Evolutionary conservation across 345 rosid species (phyloP).

Genomic region (Fremontodendron californicum): DNA sequence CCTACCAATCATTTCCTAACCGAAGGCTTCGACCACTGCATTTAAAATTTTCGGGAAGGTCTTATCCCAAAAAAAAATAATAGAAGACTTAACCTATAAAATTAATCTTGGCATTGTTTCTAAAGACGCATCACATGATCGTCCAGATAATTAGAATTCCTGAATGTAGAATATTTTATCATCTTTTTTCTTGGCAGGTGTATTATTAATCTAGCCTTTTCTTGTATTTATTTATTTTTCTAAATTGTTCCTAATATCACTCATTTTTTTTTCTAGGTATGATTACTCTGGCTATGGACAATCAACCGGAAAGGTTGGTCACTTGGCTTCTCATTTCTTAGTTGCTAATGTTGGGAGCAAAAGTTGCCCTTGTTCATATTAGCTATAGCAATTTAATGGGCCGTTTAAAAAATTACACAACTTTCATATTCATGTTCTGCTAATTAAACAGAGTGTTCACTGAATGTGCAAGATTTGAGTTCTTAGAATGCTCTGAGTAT

Average conservation of each 20-base stretch:
- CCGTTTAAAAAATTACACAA: background rate
- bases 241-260: conserved; percentile 17
- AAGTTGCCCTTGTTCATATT: background rate
- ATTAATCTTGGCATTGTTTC: background rate
- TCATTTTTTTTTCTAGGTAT: conserved; percentile 50
- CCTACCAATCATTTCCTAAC: no score
- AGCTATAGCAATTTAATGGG: background rate
- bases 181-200: background rate
- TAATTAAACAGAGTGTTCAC: background rate
- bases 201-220: background rate
- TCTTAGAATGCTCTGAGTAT: background rate
- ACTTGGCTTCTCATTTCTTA: conserved; percentile 10
- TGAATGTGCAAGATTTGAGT: background rate
- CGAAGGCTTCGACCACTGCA: no score
- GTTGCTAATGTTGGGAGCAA: conserved; percentile 13
- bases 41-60: background rate
- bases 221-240: background rate
- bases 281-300: conserved; percentile 98
- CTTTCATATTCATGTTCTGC: background rate
- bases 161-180: background rate
- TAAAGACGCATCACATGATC: background rate
- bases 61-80: background rate
- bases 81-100: background rate
- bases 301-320: conserved; percentile 83
- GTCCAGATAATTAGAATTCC: background rate